Evolutionary conservation across 2,329 filamentous ascomycete genomes (phyloP).

Genomic region (Sphaceloma murrayae): DNA sequence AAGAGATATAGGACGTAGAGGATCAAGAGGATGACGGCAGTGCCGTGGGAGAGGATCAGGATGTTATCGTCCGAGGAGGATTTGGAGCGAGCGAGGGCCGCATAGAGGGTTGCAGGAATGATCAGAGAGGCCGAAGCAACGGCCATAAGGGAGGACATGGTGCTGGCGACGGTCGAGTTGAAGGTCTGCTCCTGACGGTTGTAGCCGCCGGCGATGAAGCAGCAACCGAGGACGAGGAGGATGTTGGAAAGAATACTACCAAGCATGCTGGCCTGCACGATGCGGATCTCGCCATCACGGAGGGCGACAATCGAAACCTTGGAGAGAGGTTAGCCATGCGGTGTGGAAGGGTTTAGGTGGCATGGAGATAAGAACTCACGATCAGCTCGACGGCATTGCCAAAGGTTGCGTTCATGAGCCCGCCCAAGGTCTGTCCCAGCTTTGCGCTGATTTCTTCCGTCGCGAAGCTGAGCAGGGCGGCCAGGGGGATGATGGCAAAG

Average conservation of each 20-base stretch:
- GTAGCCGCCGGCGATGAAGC: slow-evolving; percentile 43
- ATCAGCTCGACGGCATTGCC: slow-evolving; percentile 46
- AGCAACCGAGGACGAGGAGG: slow-evolving; percentile 57
- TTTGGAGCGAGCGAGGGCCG: slow-evolving; percentile 34
- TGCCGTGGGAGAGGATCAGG: slow-evolving; percentile 44
- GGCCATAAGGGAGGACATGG: slow-evolving; percentile 55
- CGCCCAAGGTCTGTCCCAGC: slow-evolving; percentile 73
- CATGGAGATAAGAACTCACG: slow-evolving; percentile 35
- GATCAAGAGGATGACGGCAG: slow-evolving; percentile 44
- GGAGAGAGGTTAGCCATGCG: slow-evolving; percentile 18
- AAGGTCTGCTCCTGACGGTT: slow-evolving; percentile 44
- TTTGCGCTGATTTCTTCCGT: slow-evolving; percentile 82
- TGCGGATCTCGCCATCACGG: slow-evolving; percentile 73
- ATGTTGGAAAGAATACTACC: slow-evolving; percentile 93
- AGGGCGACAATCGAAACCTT: slow-evolving; percentile 90
- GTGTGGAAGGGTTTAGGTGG: neutral
- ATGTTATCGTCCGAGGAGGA: slow-evolving; percentile 35
- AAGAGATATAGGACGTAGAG: slow-evolving; percentile 47
- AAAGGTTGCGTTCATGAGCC: slow-evolving; percentile 82
- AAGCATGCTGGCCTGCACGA: slow-evolving; percentile 97
- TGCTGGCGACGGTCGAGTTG: slow-evolving; percentile 67
- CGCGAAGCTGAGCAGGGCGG: slow-evolving; percentile 74
- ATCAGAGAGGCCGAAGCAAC: slow-evolving; percentile 46
- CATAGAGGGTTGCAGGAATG: slow-evolving; percentile 45
- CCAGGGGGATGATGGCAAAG: slow-evolving; percentile 81